Evolutionary conservation across 345 rosid species (phyloP).

Genomic region (Sisymbrium irio): DNA sequence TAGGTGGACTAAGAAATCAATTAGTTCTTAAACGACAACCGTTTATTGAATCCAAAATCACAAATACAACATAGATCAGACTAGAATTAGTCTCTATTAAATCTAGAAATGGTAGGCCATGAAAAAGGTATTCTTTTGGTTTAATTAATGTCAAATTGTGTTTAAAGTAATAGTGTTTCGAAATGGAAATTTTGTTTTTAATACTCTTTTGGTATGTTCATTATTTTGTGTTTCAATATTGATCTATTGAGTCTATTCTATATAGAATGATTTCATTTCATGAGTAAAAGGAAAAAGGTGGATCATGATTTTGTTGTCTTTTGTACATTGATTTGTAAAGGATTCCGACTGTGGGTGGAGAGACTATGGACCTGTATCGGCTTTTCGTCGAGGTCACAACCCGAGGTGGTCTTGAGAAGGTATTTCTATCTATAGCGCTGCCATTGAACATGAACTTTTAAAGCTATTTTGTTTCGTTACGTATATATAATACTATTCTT

Average conservation of each 20-base stretch:
- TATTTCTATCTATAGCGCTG: neutral
- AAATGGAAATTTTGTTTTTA: no score
- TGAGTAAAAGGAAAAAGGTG: no score
- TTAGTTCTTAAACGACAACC: no score
- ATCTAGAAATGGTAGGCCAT: no score
- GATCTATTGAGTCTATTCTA: neutral
- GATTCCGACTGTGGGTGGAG: constrained; percentile 65
- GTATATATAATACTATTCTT: neutral
- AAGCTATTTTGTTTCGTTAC: neutral
- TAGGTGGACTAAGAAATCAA: no score
- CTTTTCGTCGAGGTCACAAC: constrained; percentile 76
- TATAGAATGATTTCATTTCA: neutral
- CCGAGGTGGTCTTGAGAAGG: constrained; percentile 68
- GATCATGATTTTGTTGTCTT: neutral
- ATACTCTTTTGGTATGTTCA: neutral
- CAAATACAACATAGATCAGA: no score
- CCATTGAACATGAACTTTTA: neutral
- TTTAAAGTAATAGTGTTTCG: no score
- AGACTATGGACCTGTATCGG: constrained; percentile 60
- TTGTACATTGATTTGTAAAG: constrained; percentile 33
- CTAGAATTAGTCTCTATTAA: no score
- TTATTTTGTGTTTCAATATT: neutral
- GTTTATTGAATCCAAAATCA: no score
- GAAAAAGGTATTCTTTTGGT: no score
- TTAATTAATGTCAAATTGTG: no score